Evolutionary conservation across 208 protist species (phyloP), one percentile per base, ranked within the genome.

Genomic region (Crithidia expoeki): DNA sequence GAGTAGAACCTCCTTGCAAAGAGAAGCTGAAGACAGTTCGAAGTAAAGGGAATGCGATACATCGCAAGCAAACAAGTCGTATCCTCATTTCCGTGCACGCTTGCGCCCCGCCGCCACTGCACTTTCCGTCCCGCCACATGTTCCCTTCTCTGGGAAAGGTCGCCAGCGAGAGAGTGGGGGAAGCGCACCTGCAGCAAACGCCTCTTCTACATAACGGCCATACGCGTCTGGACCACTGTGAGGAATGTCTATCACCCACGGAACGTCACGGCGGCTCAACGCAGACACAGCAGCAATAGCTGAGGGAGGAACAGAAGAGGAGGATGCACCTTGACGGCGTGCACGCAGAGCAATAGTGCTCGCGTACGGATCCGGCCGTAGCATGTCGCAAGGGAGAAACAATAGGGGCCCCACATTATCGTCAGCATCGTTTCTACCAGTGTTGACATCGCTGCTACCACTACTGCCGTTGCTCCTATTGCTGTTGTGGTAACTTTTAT

Each of bases 181-280:
- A 7, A 67, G 44, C 0, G 44, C 17, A 19, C 27, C 61, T 14
- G 16, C 52, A 7, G 27, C 33, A 27, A 89, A 68, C 3, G 80
- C 84, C 25, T 79, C 74, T 10, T 76, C 75, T 1, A 84, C 56
- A 0, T 68, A 63, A 28, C 49, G 68, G 4, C 83, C 86, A 32
- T 88, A 73, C 21, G 72, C 61, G 62, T 95, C 90, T 2, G 4
- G n/a, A 3, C 90, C 87, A 9, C 68, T 25, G 67, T 93, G 90
- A 14, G 86, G 90, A 33, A 86, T 55, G 66, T 95, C 90, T n/a
- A 93, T 44, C 32, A 90, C 85, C 90, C 90, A 95, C 46, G 90
- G 90, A 12, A 90, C 62, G 67, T 95, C 88, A 21, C 60, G 42
- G 10, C 63, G 63, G 50, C 53, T 84, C 51, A 85, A 19, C 38